phyloP scores from a whole-genome alignment of 192 early-diverging fungal genomes.

The Piromyces sp. region DNA sequence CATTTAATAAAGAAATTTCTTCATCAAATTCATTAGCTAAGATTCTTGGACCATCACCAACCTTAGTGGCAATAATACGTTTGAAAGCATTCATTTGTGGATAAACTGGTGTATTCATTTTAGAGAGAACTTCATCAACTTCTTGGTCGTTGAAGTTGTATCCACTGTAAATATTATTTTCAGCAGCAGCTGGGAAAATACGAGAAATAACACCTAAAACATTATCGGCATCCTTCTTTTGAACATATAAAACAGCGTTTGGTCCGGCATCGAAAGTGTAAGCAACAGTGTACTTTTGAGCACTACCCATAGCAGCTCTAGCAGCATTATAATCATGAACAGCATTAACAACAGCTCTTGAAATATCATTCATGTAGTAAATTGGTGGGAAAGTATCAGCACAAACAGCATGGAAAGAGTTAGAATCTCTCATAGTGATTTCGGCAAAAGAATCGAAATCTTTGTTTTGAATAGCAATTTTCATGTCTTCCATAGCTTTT shows the following conservation, averaged over 20 bases:
- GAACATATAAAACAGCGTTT: conserved; percentile 90
- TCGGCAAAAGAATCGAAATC: conserved; percentile 88
- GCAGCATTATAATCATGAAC: conserved; percentile 68
- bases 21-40: conserved; percentile 13
- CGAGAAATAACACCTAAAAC: conserved; percentile 66
- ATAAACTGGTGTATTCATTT: conserved; percentile 24
- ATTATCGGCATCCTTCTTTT: conserved; percentile 59
- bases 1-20: conserved; percentile 2
- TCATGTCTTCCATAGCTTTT: conserved; percentile 74
- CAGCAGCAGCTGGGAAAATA: conserved; percentile 53
- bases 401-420: conserved; percentile 98
- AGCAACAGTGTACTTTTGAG: conserved; percentile 53
- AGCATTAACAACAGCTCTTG: conserved; percentile 65
- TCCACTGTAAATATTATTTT: conserved; percentile 23
- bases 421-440: conserved; percentile 92
- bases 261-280: conserved; percentile 99
- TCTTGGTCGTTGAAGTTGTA: conserved; percentile 13
- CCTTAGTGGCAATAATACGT: conserved; percentile 74
- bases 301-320: conserved; percentile 6
- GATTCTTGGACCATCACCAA: conserved; percentile 85
- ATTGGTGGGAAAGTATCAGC: conserved; percentile 98
- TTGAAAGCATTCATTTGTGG: conserved; percentile 20
- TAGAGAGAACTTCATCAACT: conserved; percentile 12
- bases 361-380: conserved; percentile 92
- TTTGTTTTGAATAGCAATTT: conserved; percentile 54